Percentiles rank a stretch among this genome's conserved stretches.
Conservation (phyloP, 345 rosid species). For the Odontarrhena argentea region DNA sequence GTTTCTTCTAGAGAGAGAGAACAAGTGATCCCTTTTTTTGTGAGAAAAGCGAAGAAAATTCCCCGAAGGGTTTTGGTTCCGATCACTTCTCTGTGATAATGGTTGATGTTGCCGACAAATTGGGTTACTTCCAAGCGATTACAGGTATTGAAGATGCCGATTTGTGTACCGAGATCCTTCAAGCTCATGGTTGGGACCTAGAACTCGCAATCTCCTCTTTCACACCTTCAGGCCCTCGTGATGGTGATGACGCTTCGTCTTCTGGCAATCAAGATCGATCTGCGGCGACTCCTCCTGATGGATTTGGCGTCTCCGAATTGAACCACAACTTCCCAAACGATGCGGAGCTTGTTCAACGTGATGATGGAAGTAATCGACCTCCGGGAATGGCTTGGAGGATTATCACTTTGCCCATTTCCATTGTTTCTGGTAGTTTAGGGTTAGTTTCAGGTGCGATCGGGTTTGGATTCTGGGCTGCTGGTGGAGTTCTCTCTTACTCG, state of each 20-base stretch:
- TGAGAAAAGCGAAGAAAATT: slow-evolving; percentile 24
- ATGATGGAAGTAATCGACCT: slow-evolving; percentile 25
- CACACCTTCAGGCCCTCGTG: slow-evolving; percentile 46
- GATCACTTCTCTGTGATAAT: slow-evolving; percentile 42
- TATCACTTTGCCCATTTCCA: slow-evolving; percentile 76
- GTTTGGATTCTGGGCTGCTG: slow-evolving; percentile 93
- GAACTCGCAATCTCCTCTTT: slow-evolving; percentile 96
- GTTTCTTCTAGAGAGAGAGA: slow-evolving; percentile 6
- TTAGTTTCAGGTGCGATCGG: slow-evolving; percentile 87
- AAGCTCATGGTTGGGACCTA: slow-evolving; percentile 96
- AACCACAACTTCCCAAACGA: slow-evolving; percentile 24
- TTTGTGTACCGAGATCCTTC: slow-evolving; percentile 93
- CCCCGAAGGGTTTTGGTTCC: background rate
- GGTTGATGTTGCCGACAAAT: slow-evolving; percentile 86
- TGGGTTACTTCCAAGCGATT: slow-evolving; percentile 86
- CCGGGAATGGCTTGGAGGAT: slow-evolving; percentile 85
- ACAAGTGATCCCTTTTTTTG: slow-evolving; percentile 14
- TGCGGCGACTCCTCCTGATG: slow-evolving; percentile 36
- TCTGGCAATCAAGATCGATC: slow-evolving; percentile 24
- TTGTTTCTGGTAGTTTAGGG: slow-evolving; percentile 86
- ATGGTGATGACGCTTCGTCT: slow-evolving; percentile 33
- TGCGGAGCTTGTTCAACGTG: slow-evolving; percentile 18
- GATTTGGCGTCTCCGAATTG: background rate
- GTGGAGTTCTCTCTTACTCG: slow-evolving; percentile 85
- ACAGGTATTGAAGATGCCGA: slow-evolving; percentile 93